Evolutionary conservation across 495 filamentous ascomycete species (phyloP), one percentile per base, ranked within the genome.

Genomic region (Penicillium cataractarum): DNA sequence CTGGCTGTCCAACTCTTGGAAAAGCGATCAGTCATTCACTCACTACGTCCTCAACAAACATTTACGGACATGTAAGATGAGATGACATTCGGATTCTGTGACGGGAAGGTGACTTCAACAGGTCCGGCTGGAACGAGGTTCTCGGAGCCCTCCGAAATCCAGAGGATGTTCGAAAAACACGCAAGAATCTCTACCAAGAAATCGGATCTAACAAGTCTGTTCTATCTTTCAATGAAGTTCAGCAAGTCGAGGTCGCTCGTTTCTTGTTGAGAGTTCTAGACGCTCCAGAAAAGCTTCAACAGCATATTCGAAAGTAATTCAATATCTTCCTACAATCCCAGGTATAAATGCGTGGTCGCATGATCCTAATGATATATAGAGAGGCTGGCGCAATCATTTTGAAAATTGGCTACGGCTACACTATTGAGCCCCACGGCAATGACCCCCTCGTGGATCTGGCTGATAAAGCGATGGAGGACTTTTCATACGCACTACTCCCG

Each of bases 361-460:
- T 15, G 24, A 6, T 44, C 40, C 37, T 66, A 52, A 59, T 35
- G 12, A 26, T 0, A 0, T 4, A 21, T 29, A 80, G 73, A 19
- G 70, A 76, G 35, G 73, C 77, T 6, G 82, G 76, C 3, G 71
- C 72, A 0, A 59, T 82, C 6, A 80, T 84, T 8, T 62, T 85
- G 0, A 80, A 83, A 31, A 73, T 83, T 5, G 65, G 68, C 4
- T 86, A 85, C 54, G 82, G 80, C 15, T 85, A 86, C 55, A 81
- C 69, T 0, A 71, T 77, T 6, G 79, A 84, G 46, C 64, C 74
- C 1, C 67, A 76, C 39, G 55, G 55, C n/a, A 27, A 39, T 0
- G 83, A 86, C 62, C 74, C 74, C 35, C 63, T 86, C 1, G 72
- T 86, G 4, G 56, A 78, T 22, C 39, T 82, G 26, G 74, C 71